Conservation (phyloP, 352 stramenopile genomes). For the Pythium monospermum region DNA sequence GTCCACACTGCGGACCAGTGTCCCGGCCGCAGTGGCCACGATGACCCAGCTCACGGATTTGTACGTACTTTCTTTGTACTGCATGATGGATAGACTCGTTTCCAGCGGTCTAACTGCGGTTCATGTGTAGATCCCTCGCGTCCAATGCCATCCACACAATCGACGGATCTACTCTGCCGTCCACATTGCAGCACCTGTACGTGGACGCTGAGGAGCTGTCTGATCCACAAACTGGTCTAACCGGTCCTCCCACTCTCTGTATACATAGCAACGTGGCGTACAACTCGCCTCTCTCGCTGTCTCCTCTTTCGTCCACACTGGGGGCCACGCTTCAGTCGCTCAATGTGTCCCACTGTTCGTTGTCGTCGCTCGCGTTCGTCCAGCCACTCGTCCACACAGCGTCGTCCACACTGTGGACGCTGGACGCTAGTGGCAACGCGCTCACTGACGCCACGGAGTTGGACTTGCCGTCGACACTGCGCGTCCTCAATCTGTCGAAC, state of each 20-base stretch:
- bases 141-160: constrained; percentile 6
- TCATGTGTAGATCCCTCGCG: constrained; percentile 5
- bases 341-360: constrained; percentile 11
- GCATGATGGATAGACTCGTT: background rate
- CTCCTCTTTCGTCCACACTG: background rate
- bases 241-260: background rate
- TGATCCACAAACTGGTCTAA: background rate
- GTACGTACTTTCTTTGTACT: constrained; percentile 2
- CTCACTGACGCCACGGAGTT: background rate
- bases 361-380: background rate
- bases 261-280: constrained; percentile 5
- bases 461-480: constrained; percentile 6
- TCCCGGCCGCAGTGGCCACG: constrained; percentile 1
- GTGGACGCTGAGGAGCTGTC: background rate
- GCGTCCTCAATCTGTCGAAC: constrained; percentile 9
- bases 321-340: background rate
- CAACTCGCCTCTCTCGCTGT: constrained; percentile 5
- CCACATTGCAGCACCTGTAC: constrained; percentile 9
- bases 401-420: constrained; percentile 1
- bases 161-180: constrained; percentile 2
- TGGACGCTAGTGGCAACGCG: constrained; percentile 16
- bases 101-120: background rate
- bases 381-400: too few relatives aligned
- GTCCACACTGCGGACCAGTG: constrained; percentile 3
- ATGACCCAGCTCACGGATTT: constrained; percentile 6